Evolutionary conservation across 306 rosid genomes (phyloP), one percentile per base, ranked within the genome.

Genomic region (Prunus dulcis): DNA sequence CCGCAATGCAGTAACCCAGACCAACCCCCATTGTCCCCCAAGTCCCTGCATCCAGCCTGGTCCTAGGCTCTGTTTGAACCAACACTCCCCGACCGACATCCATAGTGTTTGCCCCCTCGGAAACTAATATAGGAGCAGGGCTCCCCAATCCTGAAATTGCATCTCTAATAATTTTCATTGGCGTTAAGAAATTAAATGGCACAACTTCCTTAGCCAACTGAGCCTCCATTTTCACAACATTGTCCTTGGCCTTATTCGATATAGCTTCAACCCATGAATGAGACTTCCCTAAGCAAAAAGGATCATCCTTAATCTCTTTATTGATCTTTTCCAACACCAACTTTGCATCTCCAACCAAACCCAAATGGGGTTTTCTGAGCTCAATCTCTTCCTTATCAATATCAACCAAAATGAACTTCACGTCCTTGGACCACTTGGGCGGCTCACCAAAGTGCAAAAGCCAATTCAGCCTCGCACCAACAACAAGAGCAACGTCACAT

Each of bases 1-100:
- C 99, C 0, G 99, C 99, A 83, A 95, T 95, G 86, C 97, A 95
- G 77, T 95, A 95, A 67, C 99, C 99, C 38, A 95, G 84, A 64
- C 99, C 99, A 74, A 95, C 92, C 60, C 99, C 99, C 99, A 88
- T 88, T 7, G 92, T 88, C 17, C 92, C 92, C 92, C 92, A 84
- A 19, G 92, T 88, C 69, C 92, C 92, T 14, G 92, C 92, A 78
- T 88, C 92, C 82, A 88, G 78, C 79, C 92, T 84, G 60, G 90
- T 86, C 85, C 92, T 79, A 3, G 92, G 92, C 85, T 88, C 92
- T 56, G 84, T 82, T 81, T 88, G 90, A 84, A 86, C 78, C 84
- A 88, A 67, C 73, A 88, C 92, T 0, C 88, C 76, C 43, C 92
- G 75, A 25, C 92, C 92, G 11, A 86, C 78, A 78, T 88, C 92